phyloP scores from a whole-genome alignment of 169 alveolate species.

The Plasmodium coatneyi region DNA sequence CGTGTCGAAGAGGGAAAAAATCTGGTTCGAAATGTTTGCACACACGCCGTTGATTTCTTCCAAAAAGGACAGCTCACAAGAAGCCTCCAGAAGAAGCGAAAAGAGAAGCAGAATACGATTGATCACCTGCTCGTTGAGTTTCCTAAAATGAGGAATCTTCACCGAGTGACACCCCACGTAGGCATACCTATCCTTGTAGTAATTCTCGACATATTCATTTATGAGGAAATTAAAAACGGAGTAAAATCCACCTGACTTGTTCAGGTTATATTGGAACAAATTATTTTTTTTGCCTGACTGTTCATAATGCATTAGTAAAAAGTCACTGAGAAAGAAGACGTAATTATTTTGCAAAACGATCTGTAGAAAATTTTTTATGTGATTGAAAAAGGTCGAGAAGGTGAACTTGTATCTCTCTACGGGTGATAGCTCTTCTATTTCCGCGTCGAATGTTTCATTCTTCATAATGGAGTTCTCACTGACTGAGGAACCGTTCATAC shows the following conservation, averaged over 20 bases:
- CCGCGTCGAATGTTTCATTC: not conserved
- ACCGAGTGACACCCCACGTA: not conserved
- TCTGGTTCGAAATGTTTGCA: slow-evolving; percentile 38
- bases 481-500: not conserved
- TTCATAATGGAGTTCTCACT: not conserved
- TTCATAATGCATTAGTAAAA: slow-evolving; percentile 53
- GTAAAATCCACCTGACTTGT: slow-evolving; percentile 31
- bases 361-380: slow-evolving; percentile 22
- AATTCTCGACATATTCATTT: slow-evolving; percentile 9
- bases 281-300: slow-evolving; percentile 13
- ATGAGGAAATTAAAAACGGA: slow-evolving; percentile 28
- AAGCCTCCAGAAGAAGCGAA: not conserved
- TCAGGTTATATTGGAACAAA: slow-evolving; percentile 18
- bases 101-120: slow-evolving; percentile 31
- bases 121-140: slow-evolving; percentile 18
- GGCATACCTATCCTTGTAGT: not conserved
- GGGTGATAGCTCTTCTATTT: not conserved
- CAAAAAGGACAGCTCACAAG: slow-evolving; percentile 3
- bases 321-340: slow-evolving; percentile 58
- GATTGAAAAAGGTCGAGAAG: not conserved
- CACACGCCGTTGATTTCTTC: slow-evolving; percentile 5
- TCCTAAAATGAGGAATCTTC: not conserved
- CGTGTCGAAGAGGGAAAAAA: slow-evolving; percentile 37
- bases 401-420: not conserved
- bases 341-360: slow-evolving; percentile 53